A percentile compares a stretch with the other conserved stretches of the same genome.
Evolutionary conservation across 2,329 filamentous ascomycete genomes (phyloP).

Genomic region (Fusarium compactum): DNA sequence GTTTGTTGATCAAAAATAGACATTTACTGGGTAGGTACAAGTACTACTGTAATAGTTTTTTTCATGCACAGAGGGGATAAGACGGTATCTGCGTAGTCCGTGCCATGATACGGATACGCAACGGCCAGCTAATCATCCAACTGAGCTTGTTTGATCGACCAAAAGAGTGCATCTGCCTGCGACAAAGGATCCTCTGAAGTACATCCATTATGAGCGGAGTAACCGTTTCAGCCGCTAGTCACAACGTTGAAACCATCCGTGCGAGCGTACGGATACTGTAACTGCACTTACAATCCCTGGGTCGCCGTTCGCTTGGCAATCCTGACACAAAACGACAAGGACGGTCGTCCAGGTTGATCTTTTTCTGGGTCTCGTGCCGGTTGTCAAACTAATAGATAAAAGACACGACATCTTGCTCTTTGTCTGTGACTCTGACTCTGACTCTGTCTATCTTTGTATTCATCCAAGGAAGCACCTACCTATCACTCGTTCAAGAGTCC

Average conservation of each 20-base stretch:
- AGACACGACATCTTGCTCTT: slow-evolving; percentile 1
- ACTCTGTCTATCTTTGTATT: slow-evolving; percentile 20
- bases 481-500: slow-evolving; percentile 31
- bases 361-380: slow-evolving; percentile 19
- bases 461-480: slow-evolving; percentile 26
- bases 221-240: slow-evolving; percentile 45
- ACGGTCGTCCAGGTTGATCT: slow-evolving; percentile 2
- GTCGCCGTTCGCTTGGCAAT: slow-evolving; percentile 16
- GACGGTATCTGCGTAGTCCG: neutral
- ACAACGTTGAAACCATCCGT: slow-evolving; percentile 44
- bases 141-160: slow-evolving; percentile 33
- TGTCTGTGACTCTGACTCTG: slow-evolving; percentile 14
- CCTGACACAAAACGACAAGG: slow-evolving; percentile 33
- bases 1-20: slow-evolving; percentile 32
- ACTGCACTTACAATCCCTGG: neutral
- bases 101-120: slow-evolving; percentile 14
- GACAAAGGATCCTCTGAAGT: slow-evolving; percentile 18
- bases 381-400: slow-evolving; percentile 24
- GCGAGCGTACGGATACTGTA: slow-evolving; percentile 23
- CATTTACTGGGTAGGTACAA: neutral
- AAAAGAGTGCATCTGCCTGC: slow-evolving; percentile 18
- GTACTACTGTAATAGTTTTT: neutral
- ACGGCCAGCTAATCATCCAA: slow-evolving; percentile 3
- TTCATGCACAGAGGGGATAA: slow-evolving; percentile 18
- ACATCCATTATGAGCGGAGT: slow-evolving; percentile 26